phyloP scores from a whole-genome alignment of 805 yeast genomes.

The Nakazawaea wickerhamii region DNA sequence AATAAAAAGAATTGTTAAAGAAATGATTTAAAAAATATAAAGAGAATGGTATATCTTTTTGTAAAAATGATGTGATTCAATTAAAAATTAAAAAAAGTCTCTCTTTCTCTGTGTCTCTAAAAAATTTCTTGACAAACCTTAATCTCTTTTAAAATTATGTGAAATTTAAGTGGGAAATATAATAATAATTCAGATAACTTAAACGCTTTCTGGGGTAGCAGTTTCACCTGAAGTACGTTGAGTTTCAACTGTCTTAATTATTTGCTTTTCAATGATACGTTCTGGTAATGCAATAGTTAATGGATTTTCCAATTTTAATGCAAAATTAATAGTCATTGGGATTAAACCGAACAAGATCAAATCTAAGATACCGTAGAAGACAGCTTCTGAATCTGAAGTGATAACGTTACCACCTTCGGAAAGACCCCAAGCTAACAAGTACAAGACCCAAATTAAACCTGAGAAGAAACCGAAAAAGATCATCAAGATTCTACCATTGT shows the following conservation, averaged over 20 bases:
- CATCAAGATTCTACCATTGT: constrained; percentile 1
- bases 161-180: too few species aligned
- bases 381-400: constrained; percentile 49
- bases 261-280: constrained; percentile 5
- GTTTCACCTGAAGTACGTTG: constrained; percentile 1
- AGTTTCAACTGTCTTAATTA: not conserved
- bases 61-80: too few species aligned
- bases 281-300: not conserved
- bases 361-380: constrained; percentile 49
- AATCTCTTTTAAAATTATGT: too few species aligned
- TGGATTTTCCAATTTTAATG: not conserved
- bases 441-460: constrained; percentile 33
- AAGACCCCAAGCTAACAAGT: constrained; percentile 46
- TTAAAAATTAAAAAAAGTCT: too few species aligned
- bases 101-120: too few species aligned
- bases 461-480: constrained; percentile 25
- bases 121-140: too few species aligned
- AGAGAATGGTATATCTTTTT: not conserved
- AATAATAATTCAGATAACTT: not conserved
- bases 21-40: too few species aligned
- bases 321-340: not conserved
- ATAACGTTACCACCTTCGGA: constrained; percentile 52
- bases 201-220: constrained; percentile 3
- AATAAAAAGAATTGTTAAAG: too few species aligned
- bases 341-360: constrained; percentile 30